phyloP scores from a whole-genome alignment of 441 rosid species.

The Populus hybrid region DNA sequence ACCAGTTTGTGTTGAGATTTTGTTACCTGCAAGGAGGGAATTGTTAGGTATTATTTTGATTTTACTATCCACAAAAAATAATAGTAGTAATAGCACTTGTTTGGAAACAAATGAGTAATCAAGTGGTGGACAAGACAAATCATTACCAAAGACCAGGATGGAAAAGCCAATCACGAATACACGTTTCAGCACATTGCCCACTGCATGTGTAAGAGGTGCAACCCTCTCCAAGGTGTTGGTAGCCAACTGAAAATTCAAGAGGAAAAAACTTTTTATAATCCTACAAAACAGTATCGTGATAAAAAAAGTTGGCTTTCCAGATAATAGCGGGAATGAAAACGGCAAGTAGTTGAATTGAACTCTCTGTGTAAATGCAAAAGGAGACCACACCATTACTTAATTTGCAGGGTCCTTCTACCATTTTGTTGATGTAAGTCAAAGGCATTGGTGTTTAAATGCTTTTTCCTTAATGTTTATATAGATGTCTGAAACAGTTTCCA shows the following conservation, averaged over 20 bases:
- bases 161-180: conserved; percentile 95
- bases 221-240: conserved; percentile 96
- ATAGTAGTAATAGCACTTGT: background rate
- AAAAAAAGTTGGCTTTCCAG: background rate
- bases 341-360: background rate
- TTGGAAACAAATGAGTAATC: background rate
- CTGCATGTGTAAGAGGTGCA: conserved; percentile 95
- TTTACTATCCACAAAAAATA: background rate
- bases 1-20: conserved; percentile 83
- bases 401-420: background rate
- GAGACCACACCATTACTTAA: background rate
- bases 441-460: background rate
- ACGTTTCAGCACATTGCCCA: conserved; percentile 96
- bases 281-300: background rate
- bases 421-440: background rate
- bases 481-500: background rate
- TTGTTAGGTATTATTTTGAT: conserved; percentile 9
- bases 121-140: background rate
- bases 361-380: background rate
- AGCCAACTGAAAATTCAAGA: conserved; percentile 57
- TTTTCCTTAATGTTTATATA: background rate
- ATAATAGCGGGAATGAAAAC: background rate
- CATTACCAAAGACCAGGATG: conserved; percentile 68
- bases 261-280: background rate
- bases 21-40: conserved; percentile 56